Evolutionary conservation across 768 basidiomycete genomes (phyloP), one percentile per base, ranked within the genome.

Genomic region (Suillus variegatus): DNA sequence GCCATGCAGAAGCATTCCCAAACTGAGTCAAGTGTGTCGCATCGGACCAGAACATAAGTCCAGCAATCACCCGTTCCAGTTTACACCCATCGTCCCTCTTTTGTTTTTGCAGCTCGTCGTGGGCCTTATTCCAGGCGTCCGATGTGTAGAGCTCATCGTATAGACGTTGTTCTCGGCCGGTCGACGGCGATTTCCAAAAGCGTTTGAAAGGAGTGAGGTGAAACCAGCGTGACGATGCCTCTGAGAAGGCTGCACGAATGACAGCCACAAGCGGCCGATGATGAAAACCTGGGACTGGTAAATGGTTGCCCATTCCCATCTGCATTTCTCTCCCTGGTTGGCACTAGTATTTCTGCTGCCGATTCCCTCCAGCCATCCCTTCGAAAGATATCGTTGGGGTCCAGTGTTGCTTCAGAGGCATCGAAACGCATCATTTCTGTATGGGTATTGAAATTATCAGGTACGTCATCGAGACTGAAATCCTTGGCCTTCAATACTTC

Each of bases 21-120:
- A 79, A 80, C 13, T 67, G 54, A 4, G 76, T 66, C 4, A 79
- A 65, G 36, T 74, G 73, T 9, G 74, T 78, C 0, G 67, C 25
- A 68, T 80, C 76, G 0, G 76, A 79, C 65, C 70, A 73, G 55
- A 75, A 65, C 73, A 78, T 76, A 9, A 74, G 41, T 12, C 62
- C 70, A 7, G 65, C 67, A 40, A 76, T 64, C 1, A 61, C 64
- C 5, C 66, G 63, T 16, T 67, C 69, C 2, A 75, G 66, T 6
- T 64, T 36, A 51, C 70, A 69, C 2, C 52, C 68, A 3, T 65
- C 61, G n/a, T 74, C 72, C 8, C 47, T 60, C 6, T 70, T 63
- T 2, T 65, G 69, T 28, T 67, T 51, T 32, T 69, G 67, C 6
- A 71, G 62, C 38, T 60, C 55, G 3, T 63, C 9, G n/a, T 71